Evolutionary conservation across 192 early-diverging fungal genomes (phyloP).

Genomic region (Gaertneriomyces semiglobifer): DNA sequence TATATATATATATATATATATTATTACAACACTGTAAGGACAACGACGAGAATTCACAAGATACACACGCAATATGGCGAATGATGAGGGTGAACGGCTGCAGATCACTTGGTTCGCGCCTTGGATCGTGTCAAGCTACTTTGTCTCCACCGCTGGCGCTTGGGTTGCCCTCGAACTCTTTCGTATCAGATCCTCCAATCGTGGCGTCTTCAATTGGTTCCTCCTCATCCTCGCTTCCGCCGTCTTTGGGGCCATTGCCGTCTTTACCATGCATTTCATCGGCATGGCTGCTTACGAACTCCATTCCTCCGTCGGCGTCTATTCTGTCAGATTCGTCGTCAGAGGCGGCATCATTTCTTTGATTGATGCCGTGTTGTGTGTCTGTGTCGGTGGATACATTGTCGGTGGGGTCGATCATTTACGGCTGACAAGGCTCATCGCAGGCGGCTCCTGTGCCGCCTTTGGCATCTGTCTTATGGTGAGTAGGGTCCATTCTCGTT

Average conservation of each 20-base stretch:
- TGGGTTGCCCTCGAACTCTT: constrained; percentile 27
- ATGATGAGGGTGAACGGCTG: background rate
- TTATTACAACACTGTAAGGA: no score
- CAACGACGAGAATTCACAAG: no score
- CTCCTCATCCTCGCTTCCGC: constrained; percentile 16
- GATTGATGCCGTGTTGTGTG: constrained; percentile 18
- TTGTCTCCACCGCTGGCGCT: constrained; percentile 19
- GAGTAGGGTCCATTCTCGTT: no score
- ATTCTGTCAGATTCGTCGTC: background rate
- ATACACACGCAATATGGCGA: no score
- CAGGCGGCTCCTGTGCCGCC: constrained; percentile 12
- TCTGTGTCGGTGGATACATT: constrained; percentile 17
- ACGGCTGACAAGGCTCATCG: background rate
- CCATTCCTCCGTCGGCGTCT: background rate
- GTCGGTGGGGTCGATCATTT: constrained; percentile 10
- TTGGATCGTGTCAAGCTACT: constrained; percentile 13
- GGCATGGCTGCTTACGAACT: constrained; percentile 24
- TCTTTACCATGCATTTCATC: constrained; percentile 28
- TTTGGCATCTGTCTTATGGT: constrained; percentile 19
- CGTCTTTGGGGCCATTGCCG: constrained; percentile 14
- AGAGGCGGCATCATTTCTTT: constrained; percentile 11
- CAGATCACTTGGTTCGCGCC: constrained; percentile 6
- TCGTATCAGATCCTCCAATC: constrained; percentile 7
- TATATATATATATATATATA: no score
- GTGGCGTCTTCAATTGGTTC: constrained; percentile 20